Percentiles rank a stretch among this genome's conserved stretches.
These are phyloP conservation scores for Magnusiomyces tetraspermus DNA, from an alignment of 1,139 yeast genomes.

Conservation along the genomic window DNA sequence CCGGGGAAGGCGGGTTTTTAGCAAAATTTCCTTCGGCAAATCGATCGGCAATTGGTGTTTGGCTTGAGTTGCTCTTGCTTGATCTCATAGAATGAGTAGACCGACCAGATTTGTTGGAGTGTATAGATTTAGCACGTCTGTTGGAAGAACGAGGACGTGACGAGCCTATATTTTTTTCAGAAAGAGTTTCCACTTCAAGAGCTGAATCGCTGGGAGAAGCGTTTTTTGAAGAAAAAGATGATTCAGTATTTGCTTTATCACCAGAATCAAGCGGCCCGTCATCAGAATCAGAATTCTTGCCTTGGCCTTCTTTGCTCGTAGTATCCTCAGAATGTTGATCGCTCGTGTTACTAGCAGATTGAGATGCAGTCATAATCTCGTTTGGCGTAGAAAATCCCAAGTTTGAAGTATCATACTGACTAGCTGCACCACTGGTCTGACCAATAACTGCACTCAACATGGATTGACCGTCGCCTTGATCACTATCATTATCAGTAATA, in stretches of 20 bases:
- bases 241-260: background rate
- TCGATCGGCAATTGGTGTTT: slow-evolving; percentile 15
- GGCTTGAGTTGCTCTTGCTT: slow-evolving; percentile 6
- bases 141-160: background rate
- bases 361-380: background rate
- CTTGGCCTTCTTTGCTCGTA: too few relatives aligned
- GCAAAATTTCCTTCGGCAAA: slow-evolving; percentile 2
- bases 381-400: background rate
- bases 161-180: background rate
- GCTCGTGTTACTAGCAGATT: too few relatives aligned
- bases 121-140: background rate
- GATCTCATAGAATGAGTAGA: background rate
- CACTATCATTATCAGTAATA: slow-evolving; percentile 7
- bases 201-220: background rate
- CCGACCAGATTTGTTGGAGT: background rate
- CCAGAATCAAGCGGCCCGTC: background rate
- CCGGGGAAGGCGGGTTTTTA: background rate
- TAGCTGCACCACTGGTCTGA: background rate
- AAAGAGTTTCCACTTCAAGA: background rate
- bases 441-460: slow-evolving; percentile 1
- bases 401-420: background rate
- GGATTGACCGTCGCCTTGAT: background rate
- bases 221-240: too few relatives aligned
- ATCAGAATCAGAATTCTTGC: background rate
- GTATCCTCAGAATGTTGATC: too few relatives aligned